Percentiles rank a stretch among this genome's conserved stretches.
Conservation (phyloP, 2,329 filamentous ascomycete genomes). For the Cercospora berteroae region DNA sequence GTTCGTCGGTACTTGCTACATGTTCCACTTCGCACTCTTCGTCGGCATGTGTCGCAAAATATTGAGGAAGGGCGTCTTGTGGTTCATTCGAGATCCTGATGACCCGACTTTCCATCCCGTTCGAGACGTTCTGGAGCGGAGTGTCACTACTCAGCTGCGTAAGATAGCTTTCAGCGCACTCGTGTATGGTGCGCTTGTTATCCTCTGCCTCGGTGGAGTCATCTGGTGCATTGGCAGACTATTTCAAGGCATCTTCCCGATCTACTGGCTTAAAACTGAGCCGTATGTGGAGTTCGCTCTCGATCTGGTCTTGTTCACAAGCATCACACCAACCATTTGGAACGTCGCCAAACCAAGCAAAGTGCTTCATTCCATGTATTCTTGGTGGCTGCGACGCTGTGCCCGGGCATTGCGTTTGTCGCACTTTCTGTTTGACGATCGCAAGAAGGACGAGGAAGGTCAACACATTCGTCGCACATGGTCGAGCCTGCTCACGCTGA, state of each 20-base stretch:
- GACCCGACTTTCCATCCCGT: conserved; percentile 98
- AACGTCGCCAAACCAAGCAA: conserved; percentile 82
- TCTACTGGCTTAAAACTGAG: conserved; percentile 90
- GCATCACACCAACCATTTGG: conserved; percentile 84
- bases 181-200: conserved; percentile 89
- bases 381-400: conserved; percentile 93
- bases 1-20: conserved; percentile 98
- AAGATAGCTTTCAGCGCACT: conserved; percentile 96
- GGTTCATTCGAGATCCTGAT: conserved; percentile 97
- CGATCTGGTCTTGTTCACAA: conserved; percentile 94
- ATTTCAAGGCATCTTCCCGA: conserved; percentile 72
- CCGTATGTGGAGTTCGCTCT: conserved; percentile 92
- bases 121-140: conserved; percentile 90
- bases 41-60: conserved; percentile 99
- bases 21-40: conserved; percentile 99
- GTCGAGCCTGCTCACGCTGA: conserved; percentile 31
- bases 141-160: conserved; percentile 84
- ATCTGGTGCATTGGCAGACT: conserved; percentile 81
- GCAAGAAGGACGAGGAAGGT: conserved; percentile 78
- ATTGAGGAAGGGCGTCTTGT: conserved; percentile 89
- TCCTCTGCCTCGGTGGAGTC: conserved; percentile 89
- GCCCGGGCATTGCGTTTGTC: conserved; percentile 77
- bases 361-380: conserved; percentile 78
- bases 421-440: conserved; percentile 88
- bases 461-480: conserved; percentile 38